Percentiles rank a stretch among this genome's conserved stretches.
Conservation (phyloP, 345 rosid species). For the Triadica sebifera region DNA sequence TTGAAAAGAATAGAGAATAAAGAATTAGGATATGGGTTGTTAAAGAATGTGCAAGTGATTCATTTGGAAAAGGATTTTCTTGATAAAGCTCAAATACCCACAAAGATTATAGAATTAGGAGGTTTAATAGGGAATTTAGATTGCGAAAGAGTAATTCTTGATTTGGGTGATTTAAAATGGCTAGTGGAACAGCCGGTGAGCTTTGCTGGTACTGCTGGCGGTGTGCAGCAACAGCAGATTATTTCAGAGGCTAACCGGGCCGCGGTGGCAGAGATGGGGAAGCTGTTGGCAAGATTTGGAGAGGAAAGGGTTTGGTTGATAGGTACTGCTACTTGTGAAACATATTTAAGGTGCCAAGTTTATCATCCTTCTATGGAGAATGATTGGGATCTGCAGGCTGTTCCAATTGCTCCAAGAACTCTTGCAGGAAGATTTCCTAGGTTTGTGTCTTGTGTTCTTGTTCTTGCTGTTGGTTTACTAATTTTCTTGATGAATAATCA, state of each 20-base stretch:
- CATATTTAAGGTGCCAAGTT: constrained; percentile 86
- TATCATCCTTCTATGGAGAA: constrained; percentile 84
- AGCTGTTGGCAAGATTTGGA: constrained; percentile 49
- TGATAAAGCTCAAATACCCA: constrained; percentile 45
- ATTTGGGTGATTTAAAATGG: constrained; percentile 96
- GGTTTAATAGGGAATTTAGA: constrained; percentile 39
- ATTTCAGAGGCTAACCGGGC: constrained; percentile 44
- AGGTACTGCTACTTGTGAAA: constrained; percentile 93
- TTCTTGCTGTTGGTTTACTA: background rate
- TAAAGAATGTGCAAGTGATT: constrained; percentile 56
- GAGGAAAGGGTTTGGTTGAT: constrained; percentile 65
- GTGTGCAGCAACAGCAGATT: constrained; percentile 36
- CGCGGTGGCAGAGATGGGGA: constrained; percentile 61
- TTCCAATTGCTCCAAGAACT: constrained; percentile 72
- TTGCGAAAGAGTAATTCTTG: constrained; percentile 60
- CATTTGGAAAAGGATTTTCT: constrained; percentile 57
- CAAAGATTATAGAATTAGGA: constrained; percentile 56
- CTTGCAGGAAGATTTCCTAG: constrained; percentile 60
- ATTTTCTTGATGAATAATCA: background rate
- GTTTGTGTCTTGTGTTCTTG: constrained; percentile 29
- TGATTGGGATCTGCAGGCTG: constrained; percentile 94
- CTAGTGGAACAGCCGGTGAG: constrained; percentile 56
- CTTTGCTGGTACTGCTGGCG: constrained; percentile 14
- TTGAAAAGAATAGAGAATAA: constrained; percentile 57
- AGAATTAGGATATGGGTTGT: constrained; percentile 57